Evolutionary conservation across 768 basidiomycete species (phyloP), one percentile per base, ranked within the genome.

Genomic region (Trametes sanguinea): DNA sequence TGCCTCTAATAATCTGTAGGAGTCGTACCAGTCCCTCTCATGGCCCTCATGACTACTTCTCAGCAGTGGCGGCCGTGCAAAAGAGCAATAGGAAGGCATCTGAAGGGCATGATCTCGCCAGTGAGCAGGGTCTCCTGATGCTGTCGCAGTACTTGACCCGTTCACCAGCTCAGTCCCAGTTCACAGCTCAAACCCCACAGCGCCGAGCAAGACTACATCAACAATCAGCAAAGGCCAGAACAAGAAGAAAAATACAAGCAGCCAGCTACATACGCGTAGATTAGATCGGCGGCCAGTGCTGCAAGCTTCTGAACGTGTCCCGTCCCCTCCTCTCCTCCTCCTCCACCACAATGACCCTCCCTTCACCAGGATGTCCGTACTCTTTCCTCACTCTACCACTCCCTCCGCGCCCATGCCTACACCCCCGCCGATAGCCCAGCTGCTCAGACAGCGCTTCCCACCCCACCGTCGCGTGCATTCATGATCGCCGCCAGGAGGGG

Each of bases 401-500:
- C 14, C 11, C 54, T 14, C 42, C 42, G 4, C 6, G 6, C 6
- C 10, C 13, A 43, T 43, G 6, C 42, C 16, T 4, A 43, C 14
- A 6, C n/a, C 10, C 7, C 6, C 14, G 7, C 14, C 14, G 6
- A 43, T 43, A 16, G 14, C 14, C 42, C 42, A 13, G 13, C 37
- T 39, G 13, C 37, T 27, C 22, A 54, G 46, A 29, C 47, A 44
- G 16, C 40, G 10, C 9, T 13, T 50, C 35, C 35, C 6, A 3
- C n/a, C n/a, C 46, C 56, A 4, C 27, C 33, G 13, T 9, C 17
- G 29, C 29, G 45, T 14, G 11, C 29, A n/a, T 84, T 81, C 72
- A 92, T 81, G 68, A 88, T 77, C 42, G 88, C 73, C n/a, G 90
- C 88, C 54, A 92, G 77, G 44, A 92, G 78, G 89, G 77, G 64